Conservation (phyloP, 495 filamentous ascomycete genomes). For the Articulospora tetracladia region DNA sequence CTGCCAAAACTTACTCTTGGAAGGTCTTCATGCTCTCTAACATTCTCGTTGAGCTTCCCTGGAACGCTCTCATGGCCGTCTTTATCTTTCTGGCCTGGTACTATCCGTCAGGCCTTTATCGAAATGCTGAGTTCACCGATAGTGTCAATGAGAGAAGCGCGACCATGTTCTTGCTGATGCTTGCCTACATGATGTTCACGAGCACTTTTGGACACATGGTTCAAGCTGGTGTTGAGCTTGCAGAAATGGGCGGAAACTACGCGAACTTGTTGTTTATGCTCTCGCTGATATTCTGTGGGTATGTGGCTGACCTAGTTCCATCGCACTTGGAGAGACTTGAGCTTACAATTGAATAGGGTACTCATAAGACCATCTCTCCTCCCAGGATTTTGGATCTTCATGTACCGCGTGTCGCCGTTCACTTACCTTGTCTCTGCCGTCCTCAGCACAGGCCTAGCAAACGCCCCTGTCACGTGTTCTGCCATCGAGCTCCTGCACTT, state of each 20-base stretch:
- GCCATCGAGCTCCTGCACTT: slow-evolving; percentile 56
- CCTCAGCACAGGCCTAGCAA: slow-evolving; percentile 56
- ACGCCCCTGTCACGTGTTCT: slow-evolving; percentile 55
- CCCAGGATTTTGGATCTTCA: slow-evolving; percentile 79
- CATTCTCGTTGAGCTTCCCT: slow-evolving; percentile 72
- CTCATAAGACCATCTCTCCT: slow-evolving; percentile 41
- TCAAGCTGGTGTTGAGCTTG: slow-evolving; percentile 46
- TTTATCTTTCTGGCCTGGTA: slow-evolving; percentile 72
- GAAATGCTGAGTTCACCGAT: slow-evolving; percentile 46
- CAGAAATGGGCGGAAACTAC: slow-evolving; percentile 69
- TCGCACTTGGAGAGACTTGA: neutral
- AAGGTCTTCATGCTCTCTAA: slow-evolving; percentile 77
- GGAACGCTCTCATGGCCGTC: slow-evolving; percentile 65
- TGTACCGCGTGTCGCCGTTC: slow-evolving; percentile 75
- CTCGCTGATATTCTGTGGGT: slow-evolving; percentile 56
- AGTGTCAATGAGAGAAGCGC: neutral
- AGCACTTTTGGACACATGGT: slow-evolving; percentile 62
- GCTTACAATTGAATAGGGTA: slow-evolving; percentile 13
- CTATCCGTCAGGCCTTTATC: slow-evolving; percentile 21
- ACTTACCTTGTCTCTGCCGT: slow-evolving; percentile 66
- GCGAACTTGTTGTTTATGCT: slow-evolving; percentile 64
- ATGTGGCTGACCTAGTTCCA: slow-evolving; percentile 25
- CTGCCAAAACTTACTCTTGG: slow-evolving; percentile 81
- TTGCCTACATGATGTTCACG: slow-evolving; percentile 59
- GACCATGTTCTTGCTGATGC: slow-evolving; percentile 23